phyloP scores from a whole-genome alignment of 2,329 filamentous ascomycete genomes.

The Parastagonospora nodorum region DNA sequence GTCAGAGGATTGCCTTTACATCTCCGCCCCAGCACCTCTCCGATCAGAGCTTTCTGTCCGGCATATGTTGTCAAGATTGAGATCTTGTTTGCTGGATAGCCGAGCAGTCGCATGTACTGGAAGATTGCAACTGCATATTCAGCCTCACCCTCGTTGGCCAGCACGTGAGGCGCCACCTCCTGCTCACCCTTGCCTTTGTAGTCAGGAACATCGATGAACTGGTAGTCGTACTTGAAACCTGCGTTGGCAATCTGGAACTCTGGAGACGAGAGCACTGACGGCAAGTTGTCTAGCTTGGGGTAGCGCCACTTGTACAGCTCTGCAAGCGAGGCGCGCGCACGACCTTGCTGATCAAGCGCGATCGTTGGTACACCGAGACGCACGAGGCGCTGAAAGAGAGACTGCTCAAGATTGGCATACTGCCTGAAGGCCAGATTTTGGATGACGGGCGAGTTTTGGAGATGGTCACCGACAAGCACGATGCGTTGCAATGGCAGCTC shows the following conservation, averaged over 20 bases:
- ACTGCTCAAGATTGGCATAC: slow-evolving; percentile 95
- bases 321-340: slow-evolving; percentile 84
- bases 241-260: slow-evolving; percentile 86
- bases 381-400: slow-evolving; percentile 87
- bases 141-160: slow-evolving; percentile 95
- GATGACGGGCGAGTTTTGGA: slow-evolving; percentile 94
- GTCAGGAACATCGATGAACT: slow-evolving; percentile 93
- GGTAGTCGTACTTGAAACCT: slow-evolving; percentile 91
- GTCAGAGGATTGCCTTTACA: slow-evolving; percentile 85
- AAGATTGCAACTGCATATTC: slow-evolving; percentile 96
- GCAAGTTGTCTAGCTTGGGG: slow-evolving; percentile 75
- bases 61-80: slow-evolving; percentile 93
- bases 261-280: slow-evolving; percentile 68
- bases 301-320: slow-evolving; percentile 95
- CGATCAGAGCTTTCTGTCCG: slow-evolving; percentile 85
- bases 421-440: slow-evolving; percentile 93
- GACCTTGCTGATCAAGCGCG: slow-evolving; percentile 89
- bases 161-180: slow-evolving; percentile 90
- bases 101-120: slow-evolving; percentile 96
- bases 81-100: slow-evolving; percentile 83
- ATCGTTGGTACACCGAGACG: slow-evolving; percentile 91
- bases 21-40: slow-evolving; percentile 81
- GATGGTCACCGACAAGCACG: slow-evolving; percentile 91
- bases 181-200: slow-evolving; percentile 90
- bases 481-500: slow-evolving; percentile 81